These are phyloP conservation scores for Suhomyces tanzawaensis DNA, from an alignment of 805 yeast genomes.

Conservation along the genomic window DNA sequence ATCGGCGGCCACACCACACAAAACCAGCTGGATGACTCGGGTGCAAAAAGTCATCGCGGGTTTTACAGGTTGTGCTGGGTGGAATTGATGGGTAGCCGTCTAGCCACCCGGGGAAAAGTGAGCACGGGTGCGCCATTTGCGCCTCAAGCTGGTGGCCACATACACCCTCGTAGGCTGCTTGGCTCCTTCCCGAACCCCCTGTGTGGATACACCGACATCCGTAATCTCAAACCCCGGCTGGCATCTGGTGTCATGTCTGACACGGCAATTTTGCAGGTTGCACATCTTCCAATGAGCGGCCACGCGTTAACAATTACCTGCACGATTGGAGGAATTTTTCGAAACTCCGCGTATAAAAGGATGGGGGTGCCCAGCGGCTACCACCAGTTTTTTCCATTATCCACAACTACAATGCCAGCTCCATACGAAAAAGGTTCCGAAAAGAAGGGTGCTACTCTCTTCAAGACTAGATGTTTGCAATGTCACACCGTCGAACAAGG, in stretches of 20 bases:
- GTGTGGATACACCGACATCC: too few species aligned
- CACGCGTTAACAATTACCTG: constrained; percentile 10
- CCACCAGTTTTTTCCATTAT: constrained; percentile 1
- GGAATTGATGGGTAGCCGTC: not conserved
- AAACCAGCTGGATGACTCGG: not conserved
- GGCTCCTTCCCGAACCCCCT: too few species aligned
- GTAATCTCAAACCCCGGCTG: not conserved
- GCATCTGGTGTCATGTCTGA: not conserved
- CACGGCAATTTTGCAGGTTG: constrained; percentile 3
- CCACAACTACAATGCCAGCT: constrained; percentile 38
- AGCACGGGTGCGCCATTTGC: too few species aligned
- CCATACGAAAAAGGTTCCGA: constrained; percentile 41
- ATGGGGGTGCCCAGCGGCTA: not conserved
- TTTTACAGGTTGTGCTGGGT: not conserved
- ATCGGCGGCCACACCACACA: not conserved
- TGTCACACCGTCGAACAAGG: constrained; percentile 97
- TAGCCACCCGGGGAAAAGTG: too few species aligned
- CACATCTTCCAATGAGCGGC: constrained; percentile 10
- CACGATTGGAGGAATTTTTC: constrained; percentile 6
- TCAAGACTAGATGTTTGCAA: constrained; percentile 98
- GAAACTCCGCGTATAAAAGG: constrained; percentile 4
- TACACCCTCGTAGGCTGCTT: too few species aligned
- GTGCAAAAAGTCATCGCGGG: not conserved
- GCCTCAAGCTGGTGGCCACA: too few species aligned
- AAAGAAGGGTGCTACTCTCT: constrained; percentile 92